Evolutionary conservation across 495 filamentous ascomycete species (phyloP).

Genomic region (Talaromyces stipitatus): DNA sequence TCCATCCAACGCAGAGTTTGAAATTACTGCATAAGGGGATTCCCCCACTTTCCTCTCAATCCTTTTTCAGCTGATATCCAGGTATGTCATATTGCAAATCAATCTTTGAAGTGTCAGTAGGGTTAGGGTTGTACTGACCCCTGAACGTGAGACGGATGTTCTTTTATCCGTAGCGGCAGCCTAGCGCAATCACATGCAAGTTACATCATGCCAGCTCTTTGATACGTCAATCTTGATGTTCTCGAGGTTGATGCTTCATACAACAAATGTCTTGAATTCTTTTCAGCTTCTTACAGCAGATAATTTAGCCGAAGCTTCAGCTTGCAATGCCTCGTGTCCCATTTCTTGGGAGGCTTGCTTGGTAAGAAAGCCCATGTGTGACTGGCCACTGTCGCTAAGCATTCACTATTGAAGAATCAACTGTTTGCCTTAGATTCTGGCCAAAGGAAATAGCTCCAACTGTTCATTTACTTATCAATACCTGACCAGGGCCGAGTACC

Average conservation of each 20-base stretch:
- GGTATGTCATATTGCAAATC: no score
- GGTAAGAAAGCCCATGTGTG: constrained; percentile 35
- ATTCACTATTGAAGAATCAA: no score
- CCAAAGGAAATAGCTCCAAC: no score
- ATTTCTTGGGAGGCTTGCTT: constrained; percentile 73
- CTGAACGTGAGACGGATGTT: background rate
- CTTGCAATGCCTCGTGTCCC: constrained; percentile 62
- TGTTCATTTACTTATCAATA: background rate
- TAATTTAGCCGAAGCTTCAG: background rate
- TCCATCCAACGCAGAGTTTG: no score
- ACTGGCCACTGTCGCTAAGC: no score
- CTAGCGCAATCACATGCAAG: background rate
- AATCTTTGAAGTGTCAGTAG: no score
- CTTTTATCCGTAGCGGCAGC: background rate
- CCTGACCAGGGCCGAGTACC: constrained; percentile 62
- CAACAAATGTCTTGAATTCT: background rate
- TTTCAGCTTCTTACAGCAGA: background rate
- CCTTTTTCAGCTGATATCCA: no score
- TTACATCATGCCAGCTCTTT: background rate
- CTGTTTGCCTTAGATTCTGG: background rate
- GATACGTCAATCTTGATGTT: no score
- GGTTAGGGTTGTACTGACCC: background rate
- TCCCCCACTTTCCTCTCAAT: no score
- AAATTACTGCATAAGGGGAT: no score
- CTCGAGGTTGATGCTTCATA: background rate